Conservation (phyloP, 306 rosid species). For the Gastrolobium bilobum region DNA sequence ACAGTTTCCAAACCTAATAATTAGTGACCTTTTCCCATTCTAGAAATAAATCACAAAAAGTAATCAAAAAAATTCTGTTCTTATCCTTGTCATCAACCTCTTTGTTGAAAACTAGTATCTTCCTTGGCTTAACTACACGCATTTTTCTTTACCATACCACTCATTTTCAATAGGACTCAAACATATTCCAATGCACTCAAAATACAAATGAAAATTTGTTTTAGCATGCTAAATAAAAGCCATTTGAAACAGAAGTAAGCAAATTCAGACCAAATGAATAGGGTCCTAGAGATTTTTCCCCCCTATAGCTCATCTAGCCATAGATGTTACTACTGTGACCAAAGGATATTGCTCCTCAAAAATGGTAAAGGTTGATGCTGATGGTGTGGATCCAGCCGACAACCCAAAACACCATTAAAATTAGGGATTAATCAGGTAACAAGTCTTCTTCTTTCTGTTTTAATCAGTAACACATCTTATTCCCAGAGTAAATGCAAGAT, state of each 20-base stretch:
- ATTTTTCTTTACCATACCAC: not conserved
- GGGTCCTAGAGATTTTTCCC: not conserved
- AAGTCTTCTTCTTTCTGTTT: slow-evolving; percentile 3
- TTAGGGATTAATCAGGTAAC: not conserved
- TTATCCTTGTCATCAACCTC: slow-evolving; percentile 20
- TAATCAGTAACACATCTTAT: not conserved
- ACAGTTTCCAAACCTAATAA: slow-evolving; percentile 42
- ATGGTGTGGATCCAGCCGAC: slow-evolving; percentile 20
- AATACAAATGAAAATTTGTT: not conserved
- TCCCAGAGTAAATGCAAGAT: not conserved
- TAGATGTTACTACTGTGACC: not conserved
- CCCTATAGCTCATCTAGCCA: not conserved
- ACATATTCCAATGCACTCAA: not conserved
- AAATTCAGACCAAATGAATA: not conserved
- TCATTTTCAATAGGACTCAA: not conserved
- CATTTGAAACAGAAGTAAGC: slow-evolving; percentile 28
- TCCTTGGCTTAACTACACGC: not conserved
- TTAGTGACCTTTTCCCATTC: not conserved
- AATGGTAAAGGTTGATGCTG: not conserved
- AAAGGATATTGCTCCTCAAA: not conserved
- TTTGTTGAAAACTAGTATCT: not conserved
- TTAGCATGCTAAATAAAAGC: not conserved
- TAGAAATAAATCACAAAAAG: slow-evolving; percentile 2
- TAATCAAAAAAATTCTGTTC: not conserved
- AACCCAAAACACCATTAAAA: slow-evolving; percentile 16